Conservation (phyloP, 2,329 filamentous ascomycete species). For the Xylaria sp. region DNA sequence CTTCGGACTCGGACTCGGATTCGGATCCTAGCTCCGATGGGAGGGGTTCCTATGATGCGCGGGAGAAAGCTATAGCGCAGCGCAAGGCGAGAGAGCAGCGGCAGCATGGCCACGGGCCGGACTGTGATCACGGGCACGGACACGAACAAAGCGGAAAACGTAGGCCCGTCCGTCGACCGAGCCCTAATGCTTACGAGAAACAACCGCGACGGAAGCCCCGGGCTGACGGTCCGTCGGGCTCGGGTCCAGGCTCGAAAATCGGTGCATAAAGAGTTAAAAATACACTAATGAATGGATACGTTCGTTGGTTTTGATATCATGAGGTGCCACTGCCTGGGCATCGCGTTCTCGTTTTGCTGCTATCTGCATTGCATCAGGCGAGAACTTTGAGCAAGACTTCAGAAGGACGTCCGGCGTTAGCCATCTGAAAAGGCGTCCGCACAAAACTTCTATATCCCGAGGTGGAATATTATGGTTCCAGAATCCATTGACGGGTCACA, state of each 20-base stretch:
- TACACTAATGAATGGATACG: background rate
- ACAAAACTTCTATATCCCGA: background rate
- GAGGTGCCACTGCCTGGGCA: too few relatives aligned
- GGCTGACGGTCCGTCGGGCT: conserved; percentile 36
- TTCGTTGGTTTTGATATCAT: background rate
- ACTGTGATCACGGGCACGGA: conserved; percentile 44
- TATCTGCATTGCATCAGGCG: background rate
- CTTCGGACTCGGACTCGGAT: conserved; percentile 65
- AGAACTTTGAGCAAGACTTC: too few relatives aligned
- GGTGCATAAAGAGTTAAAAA: background rate
- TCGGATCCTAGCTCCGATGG: conserved; percentile 52
- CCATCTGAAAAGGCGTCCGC: background rate
- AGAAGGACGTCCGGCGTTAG: background rate
- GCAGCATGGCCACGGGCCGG: conserved; percentile 45
- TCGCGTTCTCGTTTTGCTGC: background rate
- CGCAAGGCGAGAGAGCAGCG: conserved; percentile 37
- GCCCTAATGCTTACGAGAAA: conserved; percentile 85
- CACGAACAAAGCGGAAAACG: conserved; percentile 39
- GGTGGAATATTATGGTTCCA: background rate
- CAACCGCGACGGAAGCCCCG: conserved; percentile 68
- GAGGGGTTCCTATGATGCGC: conserved; percentile 41
- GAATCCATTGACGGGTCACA: background rate
- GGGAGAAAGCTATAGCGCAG: conserved; percentile 45
- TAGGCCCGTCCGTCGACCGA: conserved; percentile 61
- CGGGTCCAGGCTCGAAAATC: conserved; percentile 2